phyloP scores from a whole-genome alignment of 305 asterid species.

The Plantago coronopus region DNA sequence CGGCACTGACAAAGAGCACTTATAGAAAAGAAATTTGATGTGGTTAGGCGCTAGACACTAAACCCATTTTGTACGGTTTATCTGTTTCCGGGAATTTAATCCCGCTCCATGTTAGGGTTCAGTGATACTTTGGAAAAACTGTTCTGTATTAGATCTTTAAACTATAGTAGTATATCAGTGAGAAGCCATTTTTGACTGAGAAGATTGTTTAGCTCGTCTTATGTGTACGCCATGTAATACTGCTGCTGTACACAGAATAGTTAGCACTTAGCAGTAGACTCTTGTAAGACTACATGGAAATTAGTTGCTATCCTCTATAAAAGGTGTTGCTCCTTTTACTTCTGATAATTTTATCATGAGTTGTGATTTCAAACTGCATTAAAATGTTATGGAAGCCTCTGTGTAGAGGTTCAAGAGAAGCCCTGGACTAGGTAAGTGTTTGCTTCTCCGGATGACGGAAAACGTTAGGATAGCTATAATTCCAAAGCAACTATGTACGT shows the following conservation, averaged over 20 bases:
- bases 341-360: too few species aligned
- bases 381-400: too few species aligned
- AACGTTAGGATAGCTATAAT: too few species aligned
- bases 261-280: not conserved
- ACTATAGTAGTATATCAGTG: not conserved
- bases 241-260: not conserved
- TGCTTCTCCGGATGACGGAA: too few species aligned
- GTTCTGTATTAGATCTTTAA: not conserved
- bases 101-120: conserved; percentile 18
- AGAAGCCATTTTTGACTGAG: not conserved
- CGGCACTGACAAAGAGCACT: conserved; percentile 24
- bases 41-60: conserved; percentile 28
- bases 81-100: conserved; percentile 12
- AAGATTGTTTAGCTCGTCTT: not conserved
- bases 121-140: conserved; percentile 1
- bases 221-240: not conserved
- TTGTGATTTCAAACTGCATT: too few species aligned
- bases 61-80: conserved; percentile 40
- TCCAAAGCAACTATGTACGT: too few species aligned
- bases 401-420: too few species aligned
- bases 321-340: too few species aligned
- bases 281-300: not conserved
- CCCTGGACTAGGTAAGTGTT: too few species aligned
- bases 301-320: not conserved
- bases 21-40: conserved; percentile 21